These are phyloP conservation scores for Panicum hallii DNA, from an alignment of 202 grass and related monocot genomes.

Conservation along the genomic window DNA sequence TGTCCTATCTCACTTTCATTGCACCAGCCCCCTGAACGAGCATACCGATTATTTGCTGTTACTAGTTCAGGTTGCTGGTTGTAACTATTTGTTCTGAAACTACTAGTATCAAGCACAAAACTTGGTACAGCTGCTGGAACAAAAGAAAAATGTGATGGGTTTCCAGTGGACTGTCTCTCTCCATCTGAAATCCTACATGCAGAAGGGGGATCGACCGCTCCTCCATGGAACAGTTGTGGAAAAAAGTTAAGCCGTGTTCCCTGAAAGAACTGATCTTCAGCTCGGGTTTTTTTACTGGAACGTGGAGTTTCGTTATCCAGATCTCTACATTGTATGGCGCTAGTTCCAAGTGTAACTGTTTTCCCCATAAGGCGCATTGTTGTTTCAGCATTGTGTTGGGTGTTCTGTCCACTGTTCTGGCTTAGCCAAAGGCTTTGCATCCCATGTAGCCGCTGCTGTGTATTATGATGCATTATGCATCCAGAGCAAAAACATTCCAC, in stretches of 20 bases:
- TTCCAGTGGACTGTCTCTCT: conserved; percentile 35
- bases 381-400: conserved; percentile 47
- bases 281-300: conserved; percentile 50
- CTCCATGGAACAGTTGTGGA: conserved; percentile 32
- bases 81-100: conserved; percentile 41
- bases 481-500: conserved; percentile 40
- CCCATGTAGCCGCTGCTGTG: conserved; percentile 42
- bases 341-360: conserved; percentile 77
- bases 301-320: conserved; percentile 44
- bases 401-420: conserved; percentile 43
- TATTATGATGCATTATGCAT: conserved; percentile 34
- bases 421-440: conserved; percentile 43
- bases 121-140: conserved; percentile 42
- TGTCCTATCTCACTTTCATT: conserved; percentile 20
- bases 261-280: conserved; percentile 38
- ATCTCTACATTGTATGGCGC: conserved; percentile 46
- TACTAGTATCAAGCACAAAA: conserved; percentile 20
- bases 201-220: conserved; percentile 12
- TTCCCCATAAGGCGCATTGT: conserved; percentile 91
- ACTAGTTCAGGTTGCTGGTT: conserved; percentile 42
- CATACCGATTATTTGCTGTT: conserved; percentile 43
- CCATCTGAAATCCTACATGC: conserved; percentile 42
- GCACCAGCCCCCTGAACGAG: conserved; percentile 37
- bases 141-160: conserved; percentile 41
- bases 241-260: conserved; percentile 23